Base-by-base conservation (phyloP, 768 basidiomycete species). In the Daedalea quercina region DNA sequence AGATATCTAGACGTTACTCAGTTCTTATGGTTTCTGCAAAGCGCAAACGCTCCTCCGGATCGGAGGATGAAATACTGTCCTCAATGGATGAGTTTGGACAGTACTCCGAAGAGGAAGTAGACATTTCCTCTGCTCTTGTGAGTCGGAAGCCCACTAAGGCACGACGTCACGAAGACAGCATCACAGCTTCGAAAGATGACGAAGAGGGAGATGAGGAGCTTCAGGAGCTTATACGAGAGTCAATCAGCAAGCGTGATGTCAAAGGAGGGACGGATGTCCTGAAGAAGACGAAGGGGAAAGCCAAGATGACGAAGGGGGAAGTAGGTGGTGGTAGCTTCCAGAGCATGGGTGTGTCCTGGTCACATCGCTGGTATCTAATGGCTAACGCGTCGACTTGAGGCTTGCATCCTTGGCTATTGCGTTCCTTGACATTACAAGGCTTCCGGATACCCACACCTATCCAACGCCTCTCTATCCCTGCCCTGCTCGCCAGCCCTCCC, bases 391-490 rank as follows among this genome's bases (percentile, higher is more conserved):
- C 4, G 19, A 7, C 4, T 52, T 23, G 35, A 94, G 92, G 90
- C 53, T 79, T 97, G 9, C 81, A 88, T 57, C 91, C 93, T 0
- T 81, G 82, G 24, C 73, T 97, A 1, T 77, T 97, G 20, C 84
- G 91, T 47, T 86, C 92, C 1, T 72, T 98, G 35, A 86, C 87
- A 1, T 75, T 94, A n/a, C 87, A 95, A 63, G 95, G 95, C 17
- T 97, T 91, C 69, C 86, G 90, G 33, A 87, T 85, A 42, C 96
- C 96, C 13, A 99, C 96, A 0, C 96, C 96, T 0, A 98, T 99
- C 47, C 96, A 99, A 68, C 83, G 95, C 6, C 77, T 88, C 22
- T 74, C 93, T 2, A 90, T 99, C 43, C 96, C 96, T 6, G 75
- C 84, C 19, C 79, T 96, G 40, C 80, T 98, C 35, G 69, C 85